These are phyloP conservation scores for Mikania micrantha DNA, from an alignment of 129 eudicot genomes.

Conservation along the genomic window DNA sequence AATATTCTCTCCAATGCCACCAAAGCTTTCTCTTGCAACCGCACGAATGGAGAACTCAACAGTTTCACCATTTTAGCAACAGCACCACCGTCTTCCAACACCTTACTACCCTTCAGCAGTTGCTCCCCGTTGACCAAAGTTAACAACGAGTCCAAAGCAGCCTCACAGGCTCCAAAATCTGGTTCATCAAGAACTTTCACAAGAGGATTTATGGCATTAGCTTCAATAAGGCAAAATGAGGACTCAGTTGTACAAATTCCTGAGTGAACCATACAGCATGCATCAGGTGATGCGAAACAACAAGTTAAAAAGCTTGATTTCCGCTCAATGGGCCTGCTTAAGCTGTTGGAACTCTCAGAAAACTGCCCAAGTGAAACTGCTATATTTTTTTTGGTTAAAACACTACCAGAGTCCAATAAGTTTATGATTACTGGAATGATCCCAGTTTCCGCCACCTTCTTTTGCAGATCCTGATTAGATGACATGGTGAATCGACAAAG, in stretches of 20 bases:
- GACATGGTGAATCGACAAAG: conserved; percentile 36
- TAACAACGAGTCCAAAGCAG: conserved; percentile 38
- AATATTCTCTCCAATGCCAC: conserved; percentile 39
- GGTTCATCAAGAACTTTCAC: conserved; percentile 29
- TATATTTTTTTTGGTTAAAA: conserved; percentile 25
- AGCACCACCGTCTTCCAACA: conserved; percentile 34
- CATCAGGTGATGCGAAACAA: conserved; percentile 18
- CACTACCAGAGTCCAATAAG: conserved; percentile 27
- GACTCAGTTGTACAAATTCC: conserved; percentile 34
- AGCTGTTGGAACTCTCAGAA: conserved; percentile 32
- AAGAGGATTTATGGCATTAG: conserved; percentile 34
- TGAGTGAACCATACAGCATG: conserved; percentile 25
- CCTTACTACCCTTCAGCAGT: conserved; percentile 42
- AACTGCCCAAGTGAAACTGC: conserved; percentile 39
- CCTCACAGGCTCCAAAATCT: conserved; percentile 33
- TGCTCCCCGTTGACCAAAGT: conserved; percentile 32
- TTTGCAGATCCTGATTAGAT: conserved; percentile 34
- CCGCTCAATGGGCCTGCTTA: conserved; percentile 24
- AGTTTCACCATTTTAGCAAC: conserved; percentile 35
- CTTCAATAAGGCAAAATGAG: conserved; percentile 45
- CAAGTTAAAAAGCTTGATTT: conserved; percentile 17
- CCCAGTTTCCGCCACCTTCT: conserved; percentile 39
- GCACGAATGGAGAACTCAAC: conserved; percentile 28
- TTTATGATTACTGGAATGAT: conserved; percentile 25
- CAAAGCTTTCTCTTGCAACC: conserved; percentile 42